These are phyloP conservation scores for Tetrahymena thermophila DNA, from an alignment of 73 alveolate genomes.

Conservation along the genomic window DNA sequence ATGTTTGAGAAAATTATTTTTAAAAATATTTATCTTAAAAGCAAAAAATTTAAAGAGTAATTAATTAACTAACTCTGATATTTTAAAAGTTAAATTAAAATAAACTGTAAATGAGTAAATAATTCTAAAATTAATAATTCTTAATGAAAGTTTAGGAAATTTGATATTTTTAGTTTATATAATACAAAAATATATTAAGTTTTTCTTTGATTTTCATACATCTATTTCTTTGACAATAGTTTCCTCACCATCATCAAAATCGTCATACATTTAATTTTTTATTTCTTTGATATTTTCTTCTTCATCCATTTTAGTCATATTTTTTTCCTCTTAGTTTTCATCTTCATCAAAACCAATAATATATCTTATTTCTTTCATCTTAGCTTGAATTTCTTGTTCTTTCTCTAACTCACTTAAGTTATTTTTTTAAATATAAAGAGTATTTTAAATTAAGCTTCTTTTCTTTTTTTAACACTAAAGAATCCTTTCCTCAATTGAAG, in stretches of 20 bases:
- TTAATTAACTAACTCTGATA: too few species aligned
- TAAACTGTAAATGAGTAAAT: too few species aligned
- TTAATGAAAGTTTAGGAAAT: too few species aligned
- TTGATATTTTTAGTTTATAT: too few species aligned
- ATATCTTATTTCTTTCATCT: not conserved
- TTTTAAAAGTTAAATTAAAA: too few species aligned
- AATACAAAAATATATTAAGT: too few species aligned
- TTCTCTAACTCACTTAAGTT: not conserved
- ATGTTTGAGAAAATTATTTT: too few species aligned
- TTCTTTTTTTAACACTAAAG: constrained; percentile 10
- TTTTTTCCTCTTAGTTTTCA: not conserved
- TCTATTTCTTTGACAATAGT: not conserved
- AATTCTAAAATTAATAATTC: too few species aligned
- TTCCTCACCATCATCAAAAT: not conserved
- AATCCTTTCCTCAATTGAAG: constrained; percentile 21
- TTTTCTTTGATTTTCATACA: not conserved
- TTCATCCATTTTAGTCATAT: not conserved
- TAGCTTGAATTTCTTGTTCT: not conserved
- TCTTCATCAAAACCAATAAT: not conserved
- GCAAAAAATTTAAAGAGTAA: too few species aligned
- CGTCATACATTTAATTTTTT: not conserved
- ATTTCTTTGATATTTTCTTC: not conserved
- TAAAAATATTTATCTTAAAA: too few species aligned
- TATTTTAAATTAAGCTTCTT: constrained; percentile 16
- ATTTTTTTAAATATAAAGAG: constrained; percentile 1